Base-by-base conservation (phyloP, 225 moss, liverwort and hornwort species). In the Marchantia polymorpha region DNA sequence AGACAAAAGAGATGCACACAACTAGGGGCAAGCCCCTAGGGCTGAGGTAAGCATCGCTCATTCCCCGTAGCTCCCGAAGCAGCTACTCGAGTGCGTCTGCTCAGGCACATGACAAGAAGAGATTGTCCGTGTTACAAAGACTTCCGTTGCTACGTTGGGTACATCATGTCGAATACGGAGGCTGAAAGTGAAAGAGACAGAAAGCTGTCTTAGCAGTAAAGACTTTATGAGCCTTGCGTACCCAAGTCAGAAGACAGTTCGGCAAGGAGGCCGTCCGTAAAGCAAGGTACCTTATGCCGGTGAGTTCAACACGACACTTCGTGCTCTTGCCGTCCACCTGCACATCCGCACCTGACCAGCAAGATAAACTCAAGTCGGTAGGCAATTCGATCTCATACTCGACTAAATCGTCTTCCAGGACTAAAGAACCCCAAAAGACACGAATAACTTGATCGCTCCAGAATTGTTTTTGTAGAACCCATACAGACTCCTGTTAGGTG, bases 101-200 rank as follows among this genome's bases (percentile, higher is more conserved):
- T 73, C 53, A 73, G 52, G 73, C 73, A 73, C 26, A 53, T 54
- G 53, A 54, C 53, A 73, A 73, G 73, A 49, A 52, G 50, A 73
- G 27, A 23, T 27, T 23, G 51, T 26, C 73, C 27, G 53, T 52
- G 29, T 14, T 73, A 14, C 12, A 55, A 52, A 26, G 54, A 26
- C 26, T 23, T 53, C 49, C 48, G 22, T 53, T 54, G 23, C 53
- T 27, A 20, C 23, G 53, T 73, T 53, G 53, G 53, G 27, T 73
- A 73, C 73, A 23, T 52, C 23, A 53, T 54, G 25, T 15, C 27
- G 29, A 55, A 52, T 29, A 73, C n/a, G 9, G 54, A 29, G 53
- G 54, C 54, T 4, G 0, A 52, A 26, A 26, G 22, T 50, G 71
- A 71, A 25, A 39, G 39, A 39, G 39, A 5, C 39, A 39, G 39